Conservation (phyloP, 2,329 filamentous ascomycete species). For the Pseudogymnoascus pannorum region DNA sequence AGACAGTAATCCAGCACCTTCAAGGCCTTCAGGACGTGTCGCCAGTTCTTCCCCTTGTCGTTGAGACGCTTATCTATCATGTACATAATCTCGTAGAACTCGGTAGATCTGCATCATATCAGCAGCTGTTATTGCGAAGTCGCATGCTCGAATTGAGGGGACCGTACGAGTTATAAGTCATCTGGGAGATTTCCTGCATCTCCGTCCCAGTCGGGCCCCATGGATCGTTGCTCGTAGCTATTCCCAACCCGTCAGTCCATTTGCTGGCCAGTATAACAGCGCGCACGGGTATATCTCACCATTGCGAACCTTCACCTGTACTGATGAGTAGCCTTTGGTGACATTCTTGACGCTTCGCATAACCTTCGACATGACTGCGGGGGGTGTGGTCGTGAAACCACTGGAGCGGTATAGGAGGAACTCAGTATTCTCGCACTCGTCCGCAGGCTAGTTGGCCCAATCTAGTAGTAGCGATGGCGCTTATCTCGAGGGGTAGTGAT, state of each 20-base stretch:
- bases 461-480: slow-evolving; percentile 4
- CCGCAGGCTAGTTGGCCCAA: not conserved
- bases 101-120: slow-evolving; percentile 56
- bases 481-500: not conserved
- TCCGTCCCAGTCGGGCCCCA: slow-evolving; percentile 97
- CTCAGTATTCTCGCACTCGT: slow-evolving; percentile 3
- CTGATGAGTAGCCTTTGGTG: slow-evolving; percentile 94
- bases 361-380: slow-evolving; percentile 78
- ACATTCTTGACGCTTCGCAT: slow-evolving; percentile 98
- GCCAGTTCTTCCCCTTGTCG: slow-evolving; percentile 99
- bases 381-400: slow-evolving; percentile 7
- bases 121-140: slow-evolving; percentile 4
- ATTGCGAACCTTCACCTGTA: slow-evolving; percentile 98
- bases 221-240: slow-evolving; percentile 96
- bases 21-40: slow-evolving; percentile 92
- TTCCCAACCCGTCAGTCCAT: slow-evolving; percentile 21
- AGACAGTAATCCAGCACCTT: slow-evolving; percentile 98
- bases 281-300: slow-evolving; percentile 49
- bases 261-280: not conserved
- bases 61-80: slow-evolving; percentile 98
- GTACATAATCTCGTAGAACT: slow-evolving; percentile 99
- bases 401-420: not conserved
- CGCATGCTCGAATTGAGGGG: not conserved
- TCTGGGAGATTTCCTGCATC: slow-evolving; percentile 96
- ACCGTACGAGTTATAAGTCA: slow-evolving; percentile 93